These are phyloP conservation scores for Collariella sp. DNA, from an alignment of 495 filamentous ascomycete genomes.

Conservation along the genomic window DNA sequence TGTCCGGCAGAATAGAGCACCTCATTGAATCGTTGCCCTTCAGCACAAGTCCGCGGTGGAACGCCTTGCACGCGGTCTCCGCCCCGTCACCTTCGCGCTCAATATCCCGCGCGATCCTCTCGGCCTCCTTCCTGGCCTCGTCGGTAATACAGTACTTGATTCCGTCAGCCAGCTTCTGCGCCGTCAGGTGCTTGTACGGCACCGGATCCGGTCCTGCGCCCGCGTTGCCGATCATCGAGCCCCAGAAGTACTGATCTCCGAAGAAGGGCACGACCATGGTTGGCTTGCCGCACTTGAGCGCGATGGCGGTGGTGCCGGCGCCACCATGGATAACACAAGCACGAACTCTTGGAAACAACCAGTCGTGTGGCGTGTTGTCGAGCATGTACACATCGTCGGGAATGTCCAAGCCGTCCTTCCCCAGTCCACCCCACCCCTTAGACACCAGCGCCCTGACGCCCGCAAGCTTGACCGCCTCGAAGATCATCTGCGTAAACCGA, in stretches of 20 bases:
- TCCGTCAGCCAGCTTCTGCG: constrained; percentile 53
- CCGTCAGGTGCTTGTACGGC: constrained; percentile 61
- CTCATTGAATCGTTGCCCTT: constrained; percentile 52
- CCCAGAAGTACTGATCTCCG: constrained; percentile 78
- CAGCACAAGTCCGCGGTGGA: constrained; percentile 56
- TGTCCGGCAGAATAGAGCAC: constrained; percentile 56
- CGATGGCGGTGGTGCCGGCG: constrained; percentile 58
- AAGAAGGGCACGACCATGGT: constrained; percentile 64
- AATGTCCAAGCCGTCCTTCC: constrained; percentile 41
- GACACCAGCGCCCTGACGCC: constrained; percentile 56
- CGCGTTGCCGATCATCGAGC: constrained; percentile 56
- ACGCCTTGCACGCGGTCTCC: constrained; percentile 58
- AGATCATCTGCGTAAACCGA: constrained; percentile 52
- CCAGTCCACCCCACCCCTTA: constrained; percentile 60
- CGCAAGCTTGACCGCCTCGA: constrained; percentile 49
- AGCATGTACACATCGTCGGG: constrained; percentile 55
- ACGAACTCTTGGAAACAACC: constrained; percentile 53
- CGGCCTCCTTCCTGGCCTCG: constrained; percentile 47
- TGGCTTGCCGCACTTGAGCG: constrained; percentile 54
- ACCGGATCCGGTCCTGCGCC: constrained; percentile 62
- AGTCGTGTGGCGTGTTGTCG: constrained; percentile 60
- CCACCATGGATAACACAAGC: constrained; percentile 60
- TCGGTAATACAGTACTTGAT: constrained; percentile 57
- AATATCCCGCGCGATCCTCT: constrained; percentile 53
- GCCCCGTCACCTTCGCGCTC: constrained; percentile 65